Base-by-base conservation (phyloP, 2,329 filamentous ascomycete species). In the Fusarium heterosporum region DNA sequence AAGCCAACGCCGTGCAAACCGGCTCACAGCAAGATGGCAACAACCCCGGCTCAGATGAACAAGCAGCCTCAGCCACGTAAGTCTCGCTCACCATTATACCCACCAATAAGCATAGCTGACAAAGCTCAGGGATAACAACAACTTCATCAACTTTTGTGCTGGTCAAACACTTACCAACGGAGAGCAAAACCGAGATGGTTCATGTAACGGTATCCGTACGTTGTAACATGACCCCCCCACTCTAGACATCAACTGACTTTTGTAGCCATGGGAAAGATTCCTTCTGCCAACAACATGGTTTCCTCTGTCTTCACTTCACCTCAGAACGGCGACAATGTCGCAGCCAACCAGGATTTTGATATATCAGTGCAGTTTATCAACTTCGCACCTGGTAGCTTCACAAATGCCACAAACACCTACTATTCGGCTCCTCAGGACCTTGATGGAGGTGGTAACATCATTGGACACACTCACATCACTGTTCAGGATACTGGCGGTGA, bases 61-160 rank as follows among this genome's bases (percentile, higher is more conserved):
- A 88, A 72, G 75, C 83, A 29, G 78, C 83, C 36, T 89, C 86
- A 8, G 70, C 72, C 14, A 87, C 83, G 82, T 87, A 72, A 75
- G 85, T 73, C 22, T n/a, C 8, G 34, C 19, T n/a, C 8, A 38
- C 19, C 14, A 9, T n/a, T 14, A 22, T 12, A 38, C 12, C 36
- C 11, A 16, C 13, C 6, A 32, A 14, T 10, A 34, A 50, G 5
- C 13, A 39, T 10, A 42, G 30, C 50, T 75, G 62, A 68, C 65
- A 52, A 10, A 8, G 29, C 79, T n/a, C 54, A 88, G 86, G 64
- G 85, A 89, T 68, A 62, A 78, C 17, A 79, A 80, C 79, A 89
- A 89, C 79, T 89, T 88, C 74, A 87, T 89, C 82, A 89, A 88
- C 81, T 87, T 88, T 75, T 89, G 86, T 73, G 61, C 75, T 6